Percentiles rank a stretch among this genome's conserved stretches.
Conservation (phyloP, 2,329 filamentous ascomycete species). For the Calycina herbarum region DNA sequence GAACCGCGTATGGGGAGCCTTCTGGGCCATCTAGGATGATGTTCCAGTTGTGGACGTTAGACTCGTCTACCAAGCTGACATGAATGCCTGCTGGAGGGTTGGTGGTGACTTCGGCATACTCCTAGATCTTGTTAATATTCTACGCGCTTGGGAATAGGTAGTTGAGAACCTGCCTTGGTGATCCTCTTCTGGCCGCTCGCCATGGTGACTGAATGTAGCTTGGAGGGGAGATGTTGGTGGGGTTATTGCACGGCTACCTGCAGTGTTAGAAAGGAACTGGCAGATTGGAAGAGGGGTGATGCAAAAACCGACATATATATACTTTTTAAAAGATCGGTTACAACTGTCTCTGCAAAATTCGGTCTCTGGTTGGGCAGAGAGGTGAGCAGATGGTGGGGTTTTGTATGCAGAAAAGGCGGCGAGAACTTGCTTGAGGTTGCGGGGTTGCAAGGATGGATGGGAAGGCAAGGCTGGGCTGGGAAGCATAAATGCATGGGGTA, state of each 20-base stretch:
- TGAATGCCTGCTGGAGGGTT: constrained; percentile 57
- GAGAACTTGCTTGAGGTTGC: background rate
- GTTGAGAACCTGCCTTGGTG: constrained; percentile 25
- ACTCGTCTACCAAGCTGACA: constrained; percentile 59
- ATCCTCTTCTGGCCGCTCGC: constrained; percentile 34
- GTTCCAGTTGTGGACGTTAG: constrained; percentile 68
- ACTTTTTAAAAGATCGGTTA: background rate
- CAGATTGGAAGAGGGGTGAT: background rate
- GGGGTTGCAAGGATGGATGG: constrained; percentile 1
- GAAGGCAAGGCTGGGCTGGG: background rate
- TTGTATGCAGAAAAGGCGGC: background rate
- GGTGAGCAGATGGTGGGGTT: background rate
- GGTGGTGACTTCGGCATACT: constrained; percentile 57
- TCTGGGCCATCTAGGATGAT: constrained; percentile 66
- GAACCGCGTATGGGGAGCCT: constrained; percentile 64
- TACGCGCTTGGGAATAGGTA: background rate
- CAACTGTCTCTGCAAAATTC: background rate
- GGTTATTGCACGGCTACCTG: background rate
- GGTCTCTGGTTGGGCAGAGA: background rate
- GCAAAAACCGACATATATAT: background rate
- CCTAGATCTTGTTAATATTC: constrained; percentile 43
- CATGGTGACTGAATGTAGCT: constrained; percentile 21
- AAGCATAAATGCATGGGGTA: background rate
- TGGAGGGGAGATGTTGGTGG: constrained; percentile 10
- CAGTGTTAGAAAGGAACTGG: background rate